Conservation (phyloP, 129 eudicot genomes). For the Deinandra increscens region DNA sequence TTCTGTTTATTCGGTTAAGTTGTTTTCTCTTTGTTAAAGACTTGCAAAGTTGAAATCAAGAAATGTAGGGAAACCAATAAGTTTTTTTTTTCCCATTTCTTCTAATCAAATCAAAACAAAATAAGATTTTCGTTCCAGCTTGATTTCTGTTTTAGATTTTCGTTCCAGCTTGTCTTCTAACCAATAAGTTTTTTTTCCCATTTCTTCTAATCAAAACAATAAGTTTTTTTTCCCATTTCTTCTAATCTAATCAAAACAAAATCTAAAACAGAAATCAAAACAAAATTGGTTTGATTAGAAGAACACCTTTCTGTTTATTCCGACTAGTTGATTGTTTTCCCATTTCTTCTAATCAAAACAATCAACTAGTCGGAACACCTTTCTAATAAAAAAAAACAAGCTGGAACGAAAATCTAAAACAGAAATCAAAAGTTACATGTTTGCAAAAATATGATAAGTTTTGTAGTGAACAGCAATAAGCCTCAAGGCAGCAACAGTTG, state of each 20-base stretch:
- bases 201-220: too few species aligned
- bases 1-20: slow-evolving; percentile 12
- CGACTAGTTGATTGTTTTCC: too few species aligned
- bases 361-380: neutral
- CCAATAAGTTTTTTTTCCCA: too few species aligned
- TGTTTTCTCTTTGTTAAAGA: neutral
- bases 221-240: too few species aligned
- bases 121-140: too few species aligned
- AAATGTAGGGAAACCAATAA: neutral
- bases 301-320: too few species aligned
- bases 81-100: neutral
- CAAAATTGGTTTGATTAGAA: too few species aligned
- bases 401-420: neutral
- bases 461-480: slow-evolving; percentile 63
- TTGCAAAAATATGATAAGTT: slow-evolving; percentile 72
- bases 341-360: slow-evolving; percentile 15
- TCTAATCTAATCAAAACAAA: too few species aligned
- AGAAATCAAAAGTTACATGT: slow-evolving; percentile 37
- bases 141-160: too few species aligned
- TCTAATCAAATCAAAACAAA: slow-evolving; percentile 13
- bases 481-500: slow-evolving; percentile 77
- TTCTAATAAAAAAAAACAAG: neutral
- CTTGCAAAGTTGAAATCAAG: neutral
- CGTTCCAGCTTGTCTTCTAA: too few species aligned
- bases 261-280: too few species aligned